A percentile compares a stretch with the other conserved stretches of the same genome.
These are phyloP conservation scores for Lodderomyces jiufengensis DNA, from an alignment of 1,139 yeast genomes.

Conservation along the genomic window DNA sequence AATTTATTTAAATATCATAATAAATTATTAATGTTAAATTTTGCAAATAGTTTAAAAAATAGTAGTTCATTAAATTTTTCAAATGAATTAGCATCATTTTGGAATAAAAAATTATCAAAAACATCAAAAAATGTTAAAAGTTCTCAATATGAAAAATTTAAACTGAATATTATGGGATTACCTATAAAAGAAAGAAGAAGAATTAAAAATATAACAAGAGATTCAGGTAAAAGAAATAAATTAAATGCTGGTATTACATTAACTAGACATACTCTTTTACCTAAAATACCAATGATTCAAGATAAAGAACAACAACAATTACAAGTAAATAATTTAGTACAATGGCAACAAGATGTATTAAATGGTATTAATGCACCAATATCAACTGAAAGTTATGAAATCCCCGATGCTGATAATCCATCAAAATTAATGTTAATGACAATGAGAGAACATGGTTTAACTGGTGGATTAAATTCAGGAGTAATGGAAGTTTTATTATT, in stretches of 20 bases:
- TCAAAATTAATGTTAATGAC: constrained; percentile 73
- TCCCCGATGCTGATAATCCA: constrained; percentile 77
- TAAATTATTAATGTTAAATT: constrained; percentile 71
- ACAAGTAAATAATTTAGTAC: constrained; percentile 57
- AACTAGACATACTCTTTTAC: constrained; percentile 80
- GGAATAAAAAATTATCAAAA: constrained; percentile 43
- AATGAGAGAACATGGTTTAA: constrained; percentile 87
- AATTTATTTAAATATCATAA: constrained; percentile 63
- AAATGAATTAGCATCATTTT: constrained; percentile 56
- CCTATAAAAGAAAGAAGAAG: constrained; percentile 84
- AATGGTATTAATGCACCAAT: constrained; percentile 87
- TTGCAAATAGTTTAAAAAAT: constrained; percentile 81
- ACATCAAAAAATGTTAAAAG: constrained; percentile 48
- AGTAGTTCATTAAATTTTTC: constrained; percentile 46
- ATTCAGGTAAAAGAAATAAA: constrained; percentile 74
- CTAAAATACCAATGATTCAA: constrained; percentile 80
- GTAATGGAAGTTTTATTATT: constrained; percentile 73
- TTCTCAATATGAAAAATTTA: constrained; percentile 74
- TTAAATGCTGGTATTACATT: constrained; percentile 73
- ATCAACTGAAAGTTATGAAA: constrained; percentile 70
- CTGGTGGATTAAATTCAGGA: constrained; percentile 71
- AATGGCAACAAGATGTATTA: constrained; percentile 92
- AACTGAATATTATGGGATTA: constrained; percentile 82
- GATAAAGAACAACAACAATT: constrained; percentile 51
- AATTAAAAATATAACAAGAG: constrained; percentile 77